A percentile compares a stretch with the other conserved stretches of the same genome.
These are phyloP conservation scores for Sphenostylis stenocarpa DNA, from an alignment of 306 rosid species.

Conservation along the genomic window DNA sequence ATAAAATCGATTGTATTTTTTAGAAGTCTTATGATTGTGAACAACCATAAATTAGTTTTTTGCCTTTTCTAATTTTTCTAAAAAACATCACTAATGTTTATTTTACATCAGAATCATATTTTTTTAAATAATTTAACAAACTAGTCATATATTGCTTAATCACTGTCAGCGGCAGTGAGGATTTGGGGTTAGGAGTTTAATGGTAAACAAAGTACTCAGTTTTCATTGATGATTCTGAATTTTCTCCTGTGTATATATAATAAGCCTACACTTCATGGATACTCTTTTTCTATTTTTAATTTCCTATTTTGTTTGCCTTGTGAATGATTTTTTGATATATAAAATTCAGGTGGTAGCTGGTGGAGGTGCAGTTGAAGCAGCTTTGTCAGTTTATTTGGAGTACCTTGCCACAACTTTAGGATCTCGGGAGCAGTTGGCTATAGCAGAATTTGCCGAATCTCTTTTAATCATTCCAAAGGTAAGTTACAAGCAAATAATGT, in stretches of 20 bases:
- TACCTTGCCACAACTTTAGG: constrained; percentile 96
- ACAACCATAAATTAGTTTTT: neutral
- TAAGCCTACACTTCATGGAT: neutral
- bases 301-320: neutral
- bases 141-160: neutral
- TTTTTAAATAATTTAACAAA: no score
- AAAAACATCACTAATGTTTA: no score
- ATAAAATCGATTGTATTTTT: no score
- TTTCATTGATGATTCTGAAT: neutral
- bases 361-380: constrained; percentile 98
- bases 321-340: neutral
- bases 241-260: neutral
- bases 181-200: neutral
- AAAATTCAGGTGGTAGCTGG: constrained; percentile 91
- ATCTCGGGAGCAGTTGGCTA: constrained; percentile 97
- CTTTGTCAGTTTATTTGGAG: constrained; percentile 90
- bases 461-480: constrained; percentile 89
- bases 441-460: constrained; percentile 97
- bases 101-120: neutral
- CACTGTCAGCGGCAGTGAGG: neutral
- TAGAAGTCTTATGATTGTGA: no score
- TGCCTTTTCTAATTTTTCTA: no score
- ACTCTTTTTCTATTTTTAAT: neutral
- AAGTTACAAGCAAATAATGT: neutral
- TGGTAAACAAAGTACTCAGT: neutral